Evolutionary conservation across 768 basidiomycete species (phyloP).

Genomic region (Hirschioporus abietinus): DNA sequence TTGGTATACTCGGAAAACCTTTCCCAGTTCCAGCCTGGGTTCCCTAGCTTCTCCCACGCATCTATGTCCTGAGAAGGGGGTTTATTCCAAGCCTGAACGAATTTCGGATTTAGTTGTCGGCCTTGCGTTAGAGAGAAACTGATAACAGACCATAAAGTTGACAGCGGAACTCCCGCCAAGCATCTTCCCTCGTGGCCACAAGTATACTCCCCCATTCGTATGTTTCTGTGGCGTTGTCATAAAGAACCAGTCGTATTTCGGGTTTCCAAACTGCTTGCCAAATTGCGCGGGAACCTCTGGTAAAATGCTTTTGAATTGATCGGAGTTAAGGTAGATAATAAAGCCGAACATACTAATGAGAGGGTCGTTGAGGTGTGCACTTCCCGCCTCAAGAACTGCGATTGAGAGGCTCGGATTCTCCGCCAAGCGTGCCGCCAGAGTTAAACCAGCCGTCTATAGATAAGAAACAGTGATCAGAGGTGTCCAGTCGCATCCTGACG

Average conservation of each 20-base stretch:
- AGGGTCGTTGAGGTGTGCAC: constrained; percentile 12
- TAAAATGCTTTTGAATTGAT: background rate
- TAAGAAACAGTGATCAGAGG: background rate
- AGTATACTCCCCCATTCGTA: constrained; percentile 7
- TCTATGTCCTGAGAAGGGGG: constrained; percentile 20
- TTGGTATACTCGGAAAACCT: constrained; percentile 16
- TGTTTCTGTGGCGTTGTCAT: constrained; percentile 17
- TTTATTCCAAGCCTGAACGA: constrained; percentile 11
- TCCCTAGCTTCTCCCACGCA: constrained; percentile 19
- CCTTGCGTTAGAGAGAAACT: background rate
- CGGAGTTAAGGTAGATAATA: background rate
- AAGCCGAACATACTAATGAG: constrained; percentile 6
- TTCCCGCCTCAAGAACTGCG: constrained; percentile 26
- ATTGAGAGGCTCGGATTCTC: constrained; percentile 28
- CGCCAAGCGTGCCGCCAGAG: constrained; percentile 30
- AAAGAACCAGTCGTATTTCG: constrained; percentile 17
- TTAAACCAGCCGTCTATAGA: constrained; percentile 26
- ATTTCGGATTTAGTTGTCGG: background rate
- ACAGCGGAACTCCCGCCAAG: constrained; percentile 16
- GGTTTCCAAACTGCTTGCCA: constrained; percentile 13
- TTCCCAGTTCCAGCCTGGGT: constrained; percentile 25
- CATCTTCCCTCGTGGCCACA: constrained; percentile 17
- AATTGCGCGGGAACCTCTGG: constrained; percentile 11
- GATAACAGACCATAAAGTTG: constrained; percentile 13
- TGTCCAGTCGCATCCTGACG: background rate